phyloP scores from a whole-genome alignment of 148 eudicot species.

The Chenopodium quinoa region DNA sequence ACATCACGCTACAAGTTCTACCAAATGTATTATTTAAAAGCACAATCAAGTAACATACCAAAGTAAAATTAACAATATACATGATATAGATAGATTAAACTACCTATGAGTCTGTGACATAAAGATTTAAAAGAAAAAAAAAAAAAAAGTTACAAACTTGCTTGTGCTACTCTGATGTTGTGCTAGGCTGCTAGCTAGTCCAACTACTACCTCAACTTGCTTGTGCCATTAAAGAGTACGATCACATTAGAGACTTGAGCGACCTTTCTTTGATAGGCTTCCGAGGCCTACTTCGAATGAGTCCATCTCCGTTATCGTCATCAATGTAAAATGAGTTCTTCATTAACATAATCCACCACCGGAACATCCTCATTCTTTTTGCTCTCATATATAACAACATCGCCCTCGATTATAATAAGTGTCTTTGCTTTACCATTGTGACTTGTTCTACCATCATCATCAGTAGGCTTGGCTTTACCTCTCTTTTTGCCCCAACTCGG shows the following conservation, averaged over 20 bases:
- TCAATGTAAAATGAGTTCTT: constrained; percentile 20
- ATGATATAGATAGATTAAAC: too few species aligned
- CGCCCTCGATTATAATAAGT: too few species aligned
- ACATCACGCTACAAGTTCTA: too few species aligned
- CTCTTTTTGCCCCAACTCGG: background rate
- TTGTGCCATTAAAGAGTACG: background rate
- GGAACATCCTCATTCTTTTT: background rate
- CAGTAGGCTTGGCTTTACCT: background rate
- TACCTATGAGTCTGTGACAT: too few species aligned
- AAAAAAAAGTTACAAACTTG: too few species aligned
- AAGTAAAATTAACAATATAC: too few species aligned
- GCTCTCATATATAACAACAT: background rate
- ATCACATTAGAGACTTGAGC: constrained; percentile 49
- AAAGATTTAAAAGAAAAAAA: too few species aligned
- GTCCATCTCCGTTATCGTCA: background rate
- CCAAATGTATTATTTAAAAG: too few species aligned
- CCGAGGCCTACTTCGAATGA: constrained; percentile 25
- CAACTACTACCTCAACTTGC: too few species aligned
- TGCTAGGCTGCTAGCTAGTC: too few species aligned
- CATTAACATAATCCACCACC: background rate
- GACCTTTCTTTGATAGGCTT: constrained; percentile 62
- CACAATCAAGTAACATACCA: too few species aligned
- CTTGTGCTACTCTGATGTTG: too few species aligned
- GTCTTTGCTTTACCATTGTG: background rate
- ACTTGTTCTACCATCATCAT: background rate